Conservation (phyloP, 805 yeast species). For the Starmerella vitae region DNA sequence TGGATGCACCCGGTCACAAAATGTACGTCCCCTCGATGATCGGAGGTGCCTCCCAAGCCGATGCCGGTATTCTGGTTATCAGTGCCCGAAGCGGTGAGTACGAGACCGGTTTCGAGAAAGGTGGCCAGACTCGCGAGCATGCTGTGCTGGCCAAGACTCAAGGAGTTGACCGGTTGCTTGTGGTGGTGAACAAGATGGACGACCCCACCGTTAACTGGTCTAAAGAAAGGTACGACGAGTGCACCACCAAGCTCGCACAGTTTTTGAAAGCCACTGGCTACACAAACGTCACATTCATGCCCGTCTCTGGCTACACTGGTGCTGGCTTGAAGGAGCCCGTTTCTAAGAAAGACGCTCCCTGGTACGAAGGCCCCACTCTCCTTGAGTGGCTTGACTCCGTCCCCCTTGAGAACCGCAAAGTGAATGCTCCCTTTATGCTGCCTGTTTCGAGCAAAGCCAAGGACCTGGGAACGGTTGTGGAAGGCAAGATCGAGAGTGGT, state of each 20-base stretch:
- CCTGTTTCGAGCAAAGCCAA: slow-evolving; percentile 91
- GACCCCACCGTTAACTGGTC: slow-evolving; percentile 96
- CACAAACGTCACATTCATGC: slow-evolving; percentile 84
- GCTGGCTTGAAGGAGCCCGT: slow-evolving; percentile 89
- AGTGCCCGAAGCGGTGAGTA: slow-evolving; percentile 99
- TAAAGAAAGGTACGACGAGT: slow-evolving; percentile 88
- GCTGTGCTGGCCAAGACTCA: slow-evolving; percentile 95
- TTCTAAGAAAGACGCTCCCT: slow-evolving; percentile 56
- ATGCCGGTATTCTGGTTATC: slow-evolving; percentile 91
- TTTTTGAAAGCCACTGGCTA: slow-evolving; percentile 78
- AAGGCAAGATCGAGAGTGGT: slow-evolving; percentile 97
- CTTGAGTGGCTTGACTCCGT: slow-evolving; percentile 78
- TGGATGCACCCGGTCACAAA: slow-evolving; percentile 99
- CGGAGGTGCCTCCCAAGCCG: slow-evolving; percentile 99
- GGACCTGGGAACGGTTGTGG: slow-evolving; percentile 94
- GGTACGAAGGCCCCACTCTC: slow-evolving; percentile 89
- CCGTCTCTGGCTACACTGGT: slow-evolving; percentile 96
- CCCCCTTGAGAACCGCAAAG: slow-evolving; percentile 69
- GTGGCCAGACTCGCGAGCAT: slow-evolving; percentile 98
- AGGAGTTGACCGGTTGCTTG: slow-evolving; percentile 88
- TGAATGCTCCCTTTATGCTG: slow-evolving; percentile 93
- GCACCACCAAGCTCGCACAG: slow-evolving; percentile 63
- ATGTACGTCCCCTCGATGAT: slow-evolving; percentile 98
- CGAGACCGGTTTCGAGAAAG: slow-evolving; percentile 97
- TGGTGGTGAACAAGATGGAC: slow-evolving; percentile 97